Evolutionary conservation across 2,329 filamentous ascomycete genomes (phyloP).

Genomic region (Rutstroemia sp.): DNA sequence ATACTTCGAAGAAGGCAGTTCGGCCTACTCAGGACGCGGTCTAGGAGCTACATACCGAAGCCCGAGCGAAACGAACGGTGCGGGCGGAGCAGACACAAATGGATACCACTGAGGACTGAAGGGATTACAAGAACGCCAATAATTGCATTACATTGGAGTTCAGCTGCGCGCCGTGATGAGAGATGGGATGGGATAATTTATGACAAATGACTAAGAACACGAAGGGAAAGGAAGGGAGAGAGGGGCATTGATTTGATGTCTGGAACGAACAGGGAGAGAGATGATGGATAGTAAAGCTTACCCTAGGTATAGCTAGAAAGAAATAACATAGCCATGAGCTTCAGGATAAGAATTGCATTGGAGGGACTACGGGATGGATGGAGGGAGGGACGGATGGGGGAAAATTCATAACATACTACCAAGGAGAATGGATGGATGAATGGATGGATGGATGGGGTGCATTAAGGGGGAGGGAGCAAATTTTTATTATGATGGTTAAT

Average conservation of each 20-base stretch:
- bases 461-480: not conserved
- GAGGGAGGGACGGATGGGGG: not conserved
- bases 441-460: no score
- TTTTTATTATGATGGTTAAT: not conserved
- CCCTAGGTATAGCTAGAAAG: not conserved
- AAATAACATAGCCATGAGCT: not conserved
- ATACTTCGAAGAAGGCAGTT: conserved; percentile 55
- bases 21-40: conserved; percentile 30
- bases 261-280: no score
- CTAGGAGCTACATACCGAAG: conserved; percentile 24
- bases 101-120: conserved; percentile 25
- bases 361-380: not conserved
- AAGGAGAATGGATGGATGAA: not conserved
- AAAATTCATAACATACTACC: not conserved
- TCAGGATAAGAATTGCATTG: not conserved
- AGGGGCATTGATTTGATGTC: not conserved
- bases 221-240: not conserved
- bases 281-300: not conserved
- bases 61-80: not conserved
- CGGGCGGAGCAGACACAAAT: conserved; percentile 15
- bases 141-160: conserved; percentile 5
- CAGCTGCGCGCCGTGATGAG: not conserved
- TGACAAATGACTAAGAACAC: not conserved
- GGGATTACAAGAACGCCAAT: not conserved
- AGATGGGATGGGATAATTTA: conserved; percentile 6